These are phyloP conservation scores for Dactylorhiza incarnata DNA, from an alignment of 106 monocot genomes.

Conservation along the genomic window DNA sequence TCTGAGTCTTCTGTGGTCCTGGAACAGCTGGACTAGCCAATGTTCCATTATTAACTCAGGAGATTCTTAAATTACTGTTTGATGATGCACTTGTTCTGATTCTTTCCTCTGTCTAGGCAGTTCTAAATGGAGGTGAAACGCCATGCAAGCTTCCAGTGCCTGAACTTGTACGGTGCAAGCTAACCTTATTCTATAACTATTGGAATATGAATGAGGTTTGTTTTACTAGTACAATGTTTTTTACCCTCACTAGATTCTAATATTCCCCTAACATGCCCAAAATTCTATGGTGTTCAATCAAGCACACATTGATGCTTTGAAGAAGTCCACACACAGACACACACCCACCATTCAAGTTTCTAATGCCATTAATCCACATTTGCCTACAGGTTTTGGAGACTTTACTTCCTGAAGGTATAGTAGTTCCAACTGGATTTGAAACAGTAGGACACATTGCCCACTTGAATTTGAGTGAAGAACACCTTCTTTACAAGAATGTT, in stretches of 20 bases:
- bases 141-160: conserved; percentile 11
- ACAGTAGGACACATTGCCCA: conserved; percentile 94
- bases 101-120: conserved; percentile 36
- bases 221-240: not conserved
- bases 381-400: conserved; percentile 54
- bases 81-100: not conserved
- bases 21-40: not conserved
- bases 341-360: not conserved
- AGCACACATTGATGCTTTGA: not conserved
- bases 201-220: conserved; percentile 93
- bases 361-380: not conserved
- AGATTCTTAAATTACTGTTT: not conserved
- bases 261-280: not conserved
- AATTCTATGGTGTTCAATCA: not conserved
- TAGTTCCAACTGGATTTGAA: conserved; percentile 83
- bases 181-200: conserved; percentile 84
- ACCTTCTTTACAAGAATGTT: conserved; percentile 71
- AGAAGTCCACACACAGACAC: not conserved
- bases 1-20: not conserved
- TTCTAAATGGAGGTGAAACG: conserved; percentile 27
- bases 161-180: conserved; percentile 65
- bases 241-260: not conserved
- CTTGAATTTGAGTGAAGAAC: conserved; percentile 86
- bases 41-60: not conserved
- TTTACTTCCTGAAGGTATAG: conserved; percentile 63